Evolutionary conservation across 495 filamentous ascomycete genomes (phyloP), one percentile per base, ranked within the genome.

Genomic region (Xylaria acuta): DNA sequence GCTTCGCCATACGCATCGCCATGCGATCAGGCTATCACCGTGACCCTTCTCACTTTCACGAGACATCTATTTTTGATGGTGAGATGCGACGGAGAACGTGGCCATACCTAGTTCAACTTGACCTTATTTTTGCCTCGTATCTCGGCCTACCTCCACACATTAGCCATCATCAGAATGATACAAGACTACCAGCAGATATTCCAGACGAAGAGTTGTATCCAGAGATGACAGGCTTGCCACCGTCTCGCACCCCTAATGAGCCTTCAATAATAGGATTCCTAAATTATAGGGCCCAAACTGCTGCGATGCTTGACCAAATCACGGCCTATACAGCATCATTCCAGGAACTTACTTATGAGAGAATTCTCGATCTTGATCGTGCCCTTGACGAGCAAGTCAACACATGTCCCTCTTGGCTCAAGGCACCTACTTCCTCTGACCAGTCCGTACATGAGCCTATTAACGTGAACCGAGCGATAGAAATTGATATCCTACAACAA

Each of bases 261-360:
- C 25, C 51, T 0, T 54, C 51, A 14, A 27, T 16, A 14, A 27
- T 27, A 54, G 51, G 51, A 27, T 54, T 54, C 12, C 12, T 54
- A 54, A 54, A 54, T 54, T 54, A 54, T 54, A 54, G 51, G 12
- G 51, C 51, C 51, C 22, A 54, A 16, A 54, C 25, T 54, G 51
- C 51, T 54, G 51, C 25, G 11, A 16, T 54, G 0, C 51, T 54
- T 54, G 51, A 16, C 51, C 51, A 54, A 27, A 30, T 54, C 51
- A 54, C 51, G 22, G 51, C 27, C 0, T 30, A 54, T 30, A 30
- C 51, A 30, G 51, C 11, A 54, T 54, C 51, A 54, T 54, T 54
- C 22, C 51, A 54, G 5, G 51, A 54, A 22, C 51, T 54, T 30
- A 4, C 9, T 30, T 54, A 54, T 27, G 51, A 54, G 22, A 54